Base-by-base conservation (phyloP, 768 basidiomycete genomes). In the Tylopilus felleus region DNA sequence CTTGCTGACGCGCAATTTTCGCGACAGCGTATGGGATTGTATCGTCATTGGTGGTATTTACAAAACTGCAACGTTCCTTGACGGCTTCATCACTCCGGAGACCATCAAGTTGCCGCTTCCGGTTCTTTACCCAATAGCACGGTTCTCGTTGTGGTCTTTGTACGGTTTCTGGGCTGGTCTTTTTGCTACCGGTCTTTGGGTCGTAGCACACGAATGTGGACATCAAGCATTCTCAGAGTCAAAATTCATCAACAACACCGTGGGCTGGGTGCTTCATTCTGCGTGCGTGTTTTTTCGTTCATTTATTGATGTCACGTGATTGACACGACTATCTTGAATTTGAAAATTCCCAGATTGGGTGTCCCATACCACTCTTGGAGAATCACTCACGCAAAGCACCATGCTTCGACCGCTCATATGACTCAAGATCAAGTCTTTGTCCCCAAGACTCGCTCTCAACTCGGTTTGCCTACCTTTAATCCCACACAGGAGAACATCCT, bases 331-430 rank as follows among this genome's bases (percentile, higher is more conserved):
- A 1, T 19, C 39, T 17, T 45, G 14, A 36, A 52, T 59, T 61
- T 62, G 43, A 54, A n/a, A 58, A 59, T 56, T 64, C 1, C 29
- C 57, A 92, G 91, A 49, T 83, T 98, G 53, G 88, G 95, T 45
- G 96, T 98, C 14, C 96, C 96, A 6, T 99, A 93, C 74, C 93
- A 98, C 68, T 90, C 93, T 5, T 98, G 95, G 96, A 82, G 93
- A 58, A 92, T 97, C 66, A 86, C 85, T 4, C 96, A 98, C 69
- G 92, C 82, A 23, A 91, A 93, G 71, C 96, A 99, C 73, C 96
- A 99, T 71, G 96, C 96, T 16, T 86, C 89, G 1, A 97, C 94
- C 5, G 90, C 80, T 16, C 95, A 98, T 72, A 82, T 97, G 82
- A 90, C 88, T 28, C 85, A 94, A 60, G 96, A 98, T 62, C 94